Evolutionary conservation across 2,329 filamentous ascomycete genomes (phyloP), one percentile per base, ranked within the genome.

Genomic region (Pleurostoma richardsiae): DNA sequence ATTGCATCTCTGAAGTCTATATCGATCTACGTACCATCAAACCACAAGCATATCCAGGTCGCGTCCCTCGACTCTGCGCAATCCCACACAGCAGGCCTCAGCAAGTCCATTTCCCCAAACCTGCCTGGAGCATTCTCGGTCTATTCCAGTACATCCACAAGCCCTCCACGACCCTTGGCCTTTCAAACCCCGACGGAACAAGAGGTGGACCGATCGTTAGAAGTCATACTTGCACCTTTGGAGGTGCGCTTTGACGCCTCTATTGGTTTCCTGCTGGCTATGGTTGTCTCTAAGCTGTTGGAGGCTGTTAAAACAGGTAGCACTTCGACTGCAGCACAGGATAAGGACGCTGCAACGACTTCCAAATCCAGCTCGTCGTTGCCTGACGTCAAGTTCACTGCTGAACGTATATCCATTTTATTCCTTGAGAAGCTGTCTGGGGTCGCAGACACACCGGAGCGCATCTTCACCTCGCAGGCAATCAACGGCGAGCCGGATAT

Each of bases 111-210:
- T 8, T 69, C 70, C n/a, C 72, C 74, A 0, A 71, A 82, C 55
- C 59, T 83, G 3, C 82, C 82, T 2, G 83, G 82, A 1, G 74
- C 82, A 3, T 85, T 85, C 58, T 85, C 81, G 0, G 64, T 79
- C 3, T 63, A 75, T 47, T 56, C 59, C 4, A 36, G 49, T 10
- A 30, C 44, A 27, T 39, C 52, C 6, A 19, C 64, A 69, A 59
- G 59, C 51, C 45, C 63, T 50, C 40, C 45, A 52, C 7, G 60
- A 57, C 51, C 8, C 8, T n/a, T 7, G 30, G 46, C 3, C 27
- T 29, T n/a, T 48, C 61, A 10, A 51, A 54, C 36, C 51, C 50
- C 40, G 11, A 50, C 54, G 30, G 46, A 52, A 42, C 38, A 48
- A 2, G 30, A 49, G 4, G 50, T 58, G 5, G 65, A 72, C 44